Conservation (phyloP, 208 protist species). For the Crithidia mellificae region DNA sequence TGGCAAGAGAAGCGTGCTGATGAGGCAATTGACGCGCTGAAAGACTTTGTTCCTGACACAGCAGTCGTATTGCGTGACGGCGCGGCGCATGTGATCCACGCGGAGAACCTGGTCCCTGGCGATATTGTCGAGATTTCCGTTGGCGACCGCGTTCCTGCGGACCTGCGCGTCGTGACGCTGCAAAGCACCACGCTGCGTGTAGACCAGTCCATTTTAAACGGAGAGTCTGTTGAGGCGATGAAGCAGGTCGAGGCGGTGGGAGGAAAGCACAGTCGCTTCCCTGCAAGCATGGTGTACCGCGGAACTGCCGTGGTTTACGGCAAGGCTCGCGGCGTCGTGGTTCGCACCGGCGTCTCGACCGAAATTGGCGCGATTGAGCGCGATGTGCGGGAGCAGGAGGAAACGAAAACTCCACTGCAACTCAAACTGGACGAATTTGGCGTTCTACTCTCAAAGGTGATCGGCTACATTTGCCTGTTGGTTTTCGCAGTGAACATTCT, state of each 20-base stretch:
- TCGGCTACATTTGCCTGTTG: constrained; percentile 84
- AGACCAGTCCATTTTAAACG: constrained; percentile 94
- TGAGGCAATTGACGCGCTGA: constrained; percentile 87
- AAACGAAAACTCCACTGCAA: constrained; percentile 94
- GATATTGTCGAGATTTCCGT: constrained; percentile 94
- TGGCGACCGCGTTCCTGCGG: constrained; percentile 95
- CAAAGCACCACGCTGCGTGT: constrained; percentile 86
- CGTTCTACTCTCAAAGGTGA: constrained; percentile 90
- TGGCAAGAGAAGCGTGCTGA: constrained; percentile 94
- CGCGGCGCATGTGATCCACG: constrained; percentile 38
- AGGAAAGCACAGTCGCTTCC: constrained; percentile 54
- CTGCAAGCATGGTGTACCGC: constrained; percentile 92
- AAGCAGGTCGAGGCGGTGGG: constrained; percentile 57
- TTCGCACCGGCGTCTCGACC: constrained; percentile 90
- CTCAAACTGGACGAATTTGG: constrained; percentile 97
- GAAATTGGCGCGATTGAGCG: constrained; percentile 95
- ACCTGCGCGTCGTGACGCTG: constrained; percentile 90
- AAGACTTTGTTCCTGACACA: constrained; percentile 68
- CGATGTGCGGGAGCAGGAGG: constrained; percentile 79
- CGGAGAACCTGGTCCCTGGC: constrained; percentile 92
- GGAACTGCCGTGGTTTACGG: constrained; percentile 94
- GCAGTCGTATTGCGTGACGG: constrained; percentile 79
- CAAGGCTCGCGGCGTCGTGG: constrained; percentile 90
- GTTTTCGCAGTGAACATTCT: constrained; percentile 93
- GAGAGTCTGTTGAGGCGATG: constrained; percentile 89